phyloP scores from a whole-genome alignment of 108 stramenopile genomes.

The Nannochloropsis salina region DNA sequence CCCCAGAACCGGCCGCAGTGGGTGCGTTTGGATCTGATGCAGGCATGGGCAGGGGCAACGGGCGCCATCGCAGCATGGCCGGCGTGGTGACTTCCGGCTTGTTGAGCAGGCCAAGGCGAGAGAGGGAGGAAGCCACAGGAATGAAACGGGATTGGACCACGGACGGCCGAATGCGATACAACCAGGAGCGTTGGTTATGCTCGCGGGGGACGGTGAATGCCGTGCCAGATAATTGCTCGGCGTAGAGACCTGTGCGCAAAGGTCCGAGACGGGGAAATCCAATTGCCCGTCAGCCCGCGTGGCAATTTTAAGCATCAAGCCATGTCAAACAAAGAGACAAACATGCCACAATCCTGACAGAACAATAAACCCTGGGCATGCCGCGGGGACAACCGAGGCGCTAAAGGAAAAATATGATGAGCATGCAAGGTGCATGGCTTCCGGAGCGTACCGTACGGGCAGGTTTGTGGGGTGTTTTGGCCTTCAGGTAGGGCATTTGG shows the following conservation, averaged over 20 bases:
- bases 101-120: not conserved
- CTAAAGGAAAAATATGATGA: not conserved
- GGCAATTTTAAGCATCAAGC: not conserved
- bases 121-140: conserved; percentile 14
- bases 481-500: conserved; percentile 67
- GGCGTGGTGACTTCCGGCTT: not conserved
- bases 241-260: conserved; percentile 63
- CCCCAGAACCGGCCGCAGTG: not conserved
- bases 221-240: conserved; percentile 84
- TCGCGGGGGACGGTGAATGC: conserved; percentile 78
- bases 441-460: not conserved
- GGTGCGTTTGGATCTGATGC: not conserved
- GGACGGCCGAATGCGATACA: conserved; percentile 70
- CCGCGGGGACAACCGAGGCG: not conserved
- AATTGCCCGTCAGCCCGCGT: not conserved
- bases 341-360: not conserved
- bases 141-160: conserved; percentile 47
- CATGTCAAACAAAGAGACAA: not conserved
- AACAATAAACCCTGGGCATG: too few species aligned
- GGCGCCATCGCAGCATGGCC: conserved; percentile 67
- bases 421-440: not conserved
- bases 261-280: conserved; percentile 39
- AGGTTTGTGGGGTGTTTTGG: conserved; percentile 76
- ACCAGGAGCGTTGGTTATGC: conserved; percentile 69
- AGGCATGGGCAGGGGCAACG: conserved; percentile 53